Evolutionary conservation across 345 rosid species (phyloP).

Genomic region (Eucalyptus tenuipes): DNA sequence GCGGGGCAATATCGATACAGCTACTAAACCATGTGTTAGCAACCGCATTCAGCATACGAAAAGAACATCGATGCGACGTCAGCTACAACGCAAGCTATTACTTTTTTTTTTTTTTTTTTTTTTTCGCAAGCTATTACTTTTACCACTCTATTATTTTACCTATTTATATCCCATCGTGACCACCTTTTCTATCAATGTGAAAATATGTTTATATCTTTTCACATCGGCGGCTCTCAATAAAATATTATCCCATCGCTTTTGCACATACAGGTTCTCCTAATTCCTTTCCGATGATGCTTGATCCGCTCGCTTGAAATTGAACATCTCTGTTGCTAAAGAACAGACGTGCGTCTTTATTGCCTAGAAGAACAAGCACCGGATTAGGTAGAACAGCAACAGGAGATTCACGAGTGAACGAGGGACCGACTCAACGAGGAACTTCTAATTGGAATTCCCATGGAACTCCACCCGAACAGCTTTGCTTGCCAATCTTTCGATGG

Average conservation of each 20-base stretch:
- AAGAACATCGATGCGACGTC: neutral
- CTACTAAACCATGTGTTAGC: neutral
- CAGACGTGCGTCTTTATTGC: neutral
- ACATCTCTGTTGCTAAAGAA: neutral
- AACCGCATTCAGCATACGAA: neutral
- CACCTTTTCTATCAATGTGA: neutral
- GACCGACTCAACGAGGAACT: neutral
- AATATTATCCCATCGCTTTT: neutral
- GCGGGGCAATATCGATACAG: neutral
- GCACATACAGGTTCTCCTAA: neutral
- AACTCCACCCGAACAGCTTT: neutral
- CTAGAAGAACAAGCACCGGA: neutral
- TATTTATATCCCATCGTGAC: rapidly evolving
- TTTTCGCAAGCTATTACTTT: neutral
- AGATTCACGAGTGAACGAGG: too few species aligned
- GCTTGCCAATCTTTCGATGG: neutral
- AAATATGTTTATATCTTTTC: neutral
- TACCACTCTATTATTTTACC: too few species aligned
- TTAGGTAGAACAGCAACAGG: neutral
- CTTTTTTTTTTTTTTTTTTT: too few species aligned
- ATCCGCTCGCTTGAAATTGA: neutral
- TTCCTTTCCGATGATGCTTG: neutral
- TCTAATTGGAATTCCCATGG: neutral
- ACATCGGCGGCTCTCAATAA: neutral
- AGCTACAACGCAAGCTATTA: neutral